Percentiles rank a stretch among this genome's conserved stretches.
These are phyloP conservation scores for Alternaria sp. DNA, from an alignment of 2,329 filamentous ascomycete species.

Conservation along the genomic window DNA sequence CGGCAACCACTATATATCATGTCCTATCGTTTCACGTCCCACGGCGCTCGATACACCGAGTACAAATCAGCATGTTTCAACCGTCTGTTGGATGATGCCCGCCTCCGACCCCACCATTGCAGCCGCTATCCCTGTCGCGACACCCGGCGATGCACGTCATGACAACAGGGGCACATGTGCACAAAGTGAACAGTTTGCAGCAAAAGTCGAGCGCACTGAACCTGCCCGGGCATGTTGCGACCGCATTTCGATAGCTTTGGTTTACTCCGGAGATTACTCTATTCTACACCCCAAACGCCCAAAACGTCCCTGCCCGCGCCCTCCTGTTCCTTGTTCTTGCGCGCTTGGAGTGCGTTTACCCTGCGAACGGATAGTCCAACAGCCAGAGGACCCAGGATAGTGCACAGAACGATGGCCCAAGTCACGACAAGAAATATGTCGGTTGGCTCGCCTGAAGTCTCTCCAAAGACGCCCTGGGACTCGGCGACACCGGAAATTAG, in stretches of 20 bases:
- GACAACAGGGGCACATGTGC: neutral
- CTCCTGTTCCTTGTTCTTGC: conserved; percentile 37
- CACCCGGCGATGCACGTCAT: conserved; percentile 2
- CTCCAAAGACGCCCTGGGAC: conserved; percentile 55
- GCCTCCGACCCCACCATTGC: neutral
- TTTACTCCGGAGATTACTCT: conserved; percentile 2
- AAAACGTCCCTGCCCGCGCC: conserved; percentile 51
- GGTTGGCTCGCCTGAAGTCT: conserved; percentile 34
- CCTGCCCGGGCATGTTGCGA: neutral
- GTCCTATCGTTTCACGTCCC: conserved; percentile 1
- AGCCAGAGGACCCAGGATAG: conserved; percentile 60
- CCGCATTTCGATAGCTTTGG: neutral
- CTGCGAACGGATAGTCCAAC: conserved; percentile 59
- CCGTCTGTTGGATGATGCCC: neutral
- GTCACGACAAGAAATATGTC: conserved; percentile 61
- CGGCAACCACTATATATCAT: neutral
- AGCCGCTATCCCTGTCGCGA: neutral
- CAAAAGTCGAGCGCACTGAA: neutral
- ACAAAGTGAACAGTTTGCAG: neutral
- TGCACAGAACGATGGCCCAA: conserved; percentile 65
- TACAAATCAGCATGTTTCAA: conserved; percentile 11
- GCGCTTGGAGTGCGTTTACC: conserved; percentile 51
- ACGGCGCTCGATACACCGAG: conserved; percentile 1
- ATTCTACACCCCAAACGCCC: conserved; percentile 53
- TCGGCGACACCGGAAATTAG: conserved; percentile 74